Conservation (phyloP, 371 early-diverging fungal genomes). For the Rozella allomycis region DNA sequence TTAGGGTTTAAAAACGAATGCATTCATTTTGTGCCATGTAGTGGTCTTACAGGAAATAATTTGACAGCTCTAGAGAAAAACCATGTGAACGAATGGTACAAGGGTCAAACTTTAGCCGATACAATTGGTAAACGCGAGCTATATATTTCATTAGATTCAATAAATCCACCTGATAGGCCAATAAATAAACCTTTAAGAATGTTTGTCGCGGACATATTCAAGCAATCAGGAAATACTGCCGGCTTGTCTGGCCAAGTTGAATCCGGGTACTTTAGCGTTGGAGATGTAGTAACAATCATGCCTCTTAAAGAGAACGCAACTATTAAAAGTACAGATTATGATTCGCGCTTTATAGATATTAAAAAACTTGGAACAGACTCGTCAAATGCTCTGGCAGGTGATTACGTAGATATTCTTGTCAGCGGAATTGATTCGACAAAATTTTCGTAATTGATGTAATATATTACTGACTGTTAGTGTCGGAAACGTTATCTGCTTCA, state of each 20-base stretch:
- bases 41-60: constrained; percentile 74
- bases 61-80: constrained; percentile 20
- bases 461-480: too few species aligned
- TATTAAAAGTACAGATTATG: constrained; percentile 38
- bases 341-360: not conserved
- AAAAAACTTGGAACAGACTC: not conserved
- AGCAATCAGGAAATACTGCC: constrained; percentile 45
- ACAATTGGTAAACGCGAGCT: constrained; percentile 20
- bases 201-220: constrained; percentile 60
- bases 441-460: too few species aligned
- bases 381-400: constrained; percentile 1
- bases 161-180: constrained; percentile 45
- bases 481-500: not conserved
- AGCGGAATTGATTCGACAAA: not conserved
- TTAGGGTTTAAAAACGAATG: constrained; percentile 46
- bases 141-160: constrained; percentile 21
- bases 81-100: constrained; percentile 36
- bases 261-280: constrained; percentile 58
- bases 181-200: constrained; percentile 60
- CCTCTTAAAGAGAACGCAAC: constrained; percentile 52
- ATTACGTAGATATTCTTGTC: not conserved
- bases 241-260: constrained; percentile 68
- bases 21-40: constrained; percentile 55
- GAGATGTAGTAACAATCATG: constrained; percentile 52
- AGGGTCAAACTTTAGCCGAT: constrained; percentile 36